phyloP scores from a whole-genome alignment of 345 rosid genomes.

The Hypericum androsaemum region DNA sequence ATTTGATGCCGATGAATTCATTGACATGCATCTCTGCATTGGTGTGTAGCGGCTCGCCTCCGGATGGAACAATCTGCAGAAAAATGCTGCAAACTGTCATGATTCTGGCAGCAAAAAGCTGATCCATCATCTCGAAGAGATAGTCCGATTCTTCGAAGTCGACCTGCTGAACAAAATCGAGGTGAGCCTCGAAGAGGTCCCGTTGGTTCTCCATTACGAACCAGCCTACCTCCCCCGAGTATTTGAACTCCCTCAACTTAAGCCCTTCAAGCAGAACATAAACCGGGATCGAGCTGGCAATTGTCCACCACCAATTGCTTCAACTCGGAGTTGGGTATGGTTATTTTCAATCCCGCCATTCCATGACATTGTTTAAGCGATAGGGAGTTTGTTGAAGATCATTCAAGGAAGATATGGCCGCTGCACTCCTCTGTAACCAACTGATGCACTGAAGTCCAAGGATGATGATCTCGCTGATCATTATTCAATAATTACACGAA shows the following conservation, averaged over 20 bases:
- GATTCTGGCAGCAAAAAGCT: constrained; percentile 10
- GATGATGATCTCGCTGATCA: too few relatives aligned
- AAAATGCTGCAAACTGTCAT: constrained; percentile 22
- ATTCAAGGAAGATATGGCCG: too few relatives aligned
- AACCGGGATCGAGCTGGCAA: constrained; percentile 7
- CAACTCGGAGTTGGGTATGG: constrained; percentile 2
- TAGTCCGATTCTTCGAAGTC: constrained; percentile 10
- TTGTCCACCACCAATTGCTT: constrained; percentile 21
- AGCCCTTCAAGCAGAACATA: constrained; percentile 17
- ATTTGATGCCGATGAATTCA: constrained; percentile 30
- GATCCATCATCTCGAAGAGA: constrained; percentile 15
- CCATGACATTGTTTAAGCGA: too few relatives aligned
- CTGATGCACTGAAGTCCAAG: too few relatives aligned
- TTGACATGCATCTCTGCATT: constrained; percentile 10
- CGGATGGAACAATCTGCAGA: constrained; percentile 21
- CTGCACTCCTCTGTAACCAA: too few relatives aligned
- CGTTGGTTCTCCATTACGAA: constrained; percentile 11
- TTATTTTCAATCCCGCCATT: background rate
- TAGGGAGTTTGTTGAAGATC: too few relatives aligned
- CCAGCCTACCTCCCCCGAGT: constrained; percentile 14
- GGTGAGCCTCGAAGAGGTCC: constrained; percentile 18
- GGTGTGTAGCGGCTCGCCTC: constrained; percentile 5
- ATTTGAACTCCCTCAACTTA: constrained; percentile 18
- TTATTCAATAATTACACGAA: too few relatives aligned
- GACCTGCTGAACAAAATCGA: constrained; percentile 25